Evolutionary conservation across 192 early-diverging fungal genomes (phyloP), one percentile per base, ranked within the genome.

Genomic region (Coemansia sp.): DNA sequence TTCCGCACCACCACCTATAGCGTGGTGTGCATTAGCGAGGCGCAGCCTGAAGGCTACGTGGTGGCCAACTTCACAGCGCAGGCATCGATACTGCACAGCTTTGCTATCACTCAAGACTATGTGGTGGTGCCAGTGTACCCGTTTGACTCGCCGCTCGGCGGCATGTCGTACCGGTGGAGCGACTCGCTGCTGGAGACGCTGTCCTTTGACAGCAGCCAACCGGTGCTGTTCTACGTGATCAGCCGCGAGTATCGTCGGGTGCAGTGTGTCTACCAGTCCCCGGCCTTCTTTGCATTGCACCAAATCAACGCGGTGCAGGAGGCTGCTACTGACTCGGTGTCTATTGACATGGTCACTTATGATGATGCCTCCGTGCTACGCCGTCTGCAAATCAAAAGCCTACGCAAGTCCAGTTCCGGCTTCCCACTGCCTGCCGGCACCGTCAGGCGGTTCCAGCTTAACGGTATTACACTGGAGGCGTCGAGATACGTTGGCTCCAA

Each of bases 231-330:
- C 40, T 84, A 89, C 61, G 84, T 93, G 17, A 81, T 93, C 41
- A 86, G 84, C 12, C 78, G 89, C 54, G 67, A 81, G 57, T 79
- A 82, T 55, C 73, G 84, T 20, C 72, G 81, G 36, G 82, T 84
- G 30, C 79, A 87, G 39, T 84, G 82, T 34, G 82, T 81, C 8
- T 93, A 89, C 76, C 77, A 78, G 49, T 66, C 83, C 0, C 83
- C 84, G 3, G 38, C 87, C 10, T 68, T 77, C 35, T 74, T 60
- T 68, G 82, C 82, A 39, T 79, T 90, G 66, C 83, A 90, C 55
- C 86, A 90, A 53, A 76, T 87, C 56, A 87, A 87, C 45, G 88
- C 88, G 0, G 84, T 82, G 49, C 72, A 75, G 49, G 88, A 90
- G 49, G 65, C 82, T 47, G 83, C 76, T 0, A 71, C 78, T 0